Evolutionary conservation across 768 basidiomycete genomes (phyloP), one percentile per base, ranked within the genome.

Genomic region (Auricularia heimuer): DNA sequence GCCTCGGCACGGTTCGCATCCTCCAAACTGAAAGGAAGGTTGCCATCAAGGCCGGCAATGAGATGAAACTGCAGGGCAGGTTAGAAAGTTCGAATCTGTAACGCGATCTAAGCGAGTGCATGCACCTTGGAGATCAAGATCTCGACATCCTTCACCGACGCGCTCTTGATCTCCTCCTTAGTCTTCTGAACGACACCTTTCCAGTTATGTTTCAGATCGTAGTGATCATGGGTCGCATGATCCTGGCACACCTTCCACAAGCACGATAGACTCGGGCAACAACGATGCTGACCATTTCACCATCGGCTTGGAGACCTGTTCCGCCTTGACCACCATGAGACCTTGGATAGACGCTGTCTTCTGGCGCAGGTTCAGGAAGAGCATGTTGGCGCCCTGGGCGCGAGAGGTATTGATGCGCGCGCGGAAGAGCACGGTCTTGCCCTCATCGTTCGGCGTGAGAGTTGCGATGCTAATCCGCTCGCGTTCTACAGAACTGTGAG

Each of bases 221-320:
- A 12, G 24, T 29, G 7, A 14, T 4, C 11, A 14, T 14, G 14
- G 10, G 18, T 4, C 21, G 34, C 21, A 33, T 8, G 24, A 39
- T 44, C 35, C 12, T 36, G 34, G n/a, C 58, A n/a, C 64, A 8
- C 69, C 69, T 75, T 94, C 89, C 4, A 96, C 89, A 29, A 95
- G 84, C 4, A 98, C 88, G 71, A 99, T 94, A 65, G 89, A 91
- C 78, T 99, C 97, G 70, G 84, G 83, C 34, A 87, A 79, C 62
- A 98, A 77, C 33, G 83, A 73, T 21, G 86, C 86, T 18, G 88
- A 84, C 89, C 90, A 98, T 76, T 94, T 97, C 45, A 94, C 85
- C 97, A 99, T 99, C 74, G 96, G 94, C 77, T 95, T 98, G 67
- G 92, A 95, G 34, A 98, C 82, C 71, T 84, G 86, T 58, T 85